Evolutionary conservation across 2,329 filamentous ascomycete genomes (phyloP).

Genomic region (Penicillium olsonii): DNA sequence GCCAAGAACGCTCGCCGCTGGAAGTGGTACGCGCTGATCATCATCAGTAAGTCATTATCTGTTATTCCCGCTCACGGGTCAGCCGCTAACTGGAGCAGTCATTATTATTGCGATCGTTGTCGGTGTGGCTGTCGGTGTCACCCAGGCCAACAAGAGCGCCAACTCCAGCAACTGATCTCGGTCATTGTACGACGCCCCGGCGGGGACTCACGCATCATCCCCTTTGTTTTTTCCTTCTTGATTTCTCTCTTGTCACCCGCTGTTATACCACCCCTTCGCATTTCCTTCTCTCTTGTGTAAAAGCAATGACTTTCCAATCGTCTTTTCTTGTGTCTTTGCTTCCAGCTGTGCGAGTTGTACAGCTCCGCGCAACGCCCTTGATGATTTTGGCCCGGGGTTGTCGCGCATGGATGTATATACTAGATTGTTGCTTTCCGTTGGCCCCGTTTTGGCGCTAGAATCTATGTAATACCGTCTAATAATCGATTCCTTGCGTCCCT

Average conservation of each 20-base stretch:
- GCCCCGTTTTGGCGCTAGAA: constrained; percentile 32
- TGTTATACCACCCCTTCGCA: constrained; percentile 30
- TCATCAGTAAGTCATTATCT: constrained; percentile 57
- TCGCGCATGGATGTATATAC: constrained; percentile 22
- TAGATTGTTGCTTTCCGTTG: constrained; percentile 25
- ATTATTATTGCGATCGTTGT: constrained; percentile 57
- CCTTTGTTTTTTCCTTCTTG: constrained; percentile 13
- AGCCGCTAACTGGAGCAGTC: constrained; percentile 38
- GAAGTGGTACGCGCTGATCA: constrained; percentile 95
- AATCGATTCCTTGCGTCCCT: constrained; percentile 22
- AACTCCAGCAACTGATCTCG: constrained; percentile 17
- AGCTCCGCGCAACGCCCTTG: constrained; percentile 16
- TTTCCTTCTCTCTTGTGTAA: constrained; percentile 26
- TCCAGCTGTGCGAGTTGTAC: constrained; percentile 18
- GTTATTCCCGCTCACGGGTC: constrained; percentile 5
- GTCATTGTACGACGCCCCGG: constrained; percentile 19
- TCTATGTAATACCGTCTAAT: constrained; percentile 36
- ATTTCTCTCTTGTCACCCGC: constrained; percentile 10
- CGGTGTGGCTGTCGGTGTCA: constrained; percentile 52
- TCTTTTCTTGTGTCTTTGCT: constrained; percentile 17
- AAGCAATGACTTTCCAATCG: constrained; percentile 22
- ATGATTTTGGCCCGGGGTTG: constrained; percentile 15
- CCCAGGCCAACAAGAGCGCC: constrained; percentile 29
- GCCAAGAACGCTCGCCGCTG: constrained; percentile 79
- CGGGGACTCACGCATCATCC: constrained; percentile 8